Conservation (phyloP, 148 eudicot species). For the Euryodendron excelsum region DNA sequence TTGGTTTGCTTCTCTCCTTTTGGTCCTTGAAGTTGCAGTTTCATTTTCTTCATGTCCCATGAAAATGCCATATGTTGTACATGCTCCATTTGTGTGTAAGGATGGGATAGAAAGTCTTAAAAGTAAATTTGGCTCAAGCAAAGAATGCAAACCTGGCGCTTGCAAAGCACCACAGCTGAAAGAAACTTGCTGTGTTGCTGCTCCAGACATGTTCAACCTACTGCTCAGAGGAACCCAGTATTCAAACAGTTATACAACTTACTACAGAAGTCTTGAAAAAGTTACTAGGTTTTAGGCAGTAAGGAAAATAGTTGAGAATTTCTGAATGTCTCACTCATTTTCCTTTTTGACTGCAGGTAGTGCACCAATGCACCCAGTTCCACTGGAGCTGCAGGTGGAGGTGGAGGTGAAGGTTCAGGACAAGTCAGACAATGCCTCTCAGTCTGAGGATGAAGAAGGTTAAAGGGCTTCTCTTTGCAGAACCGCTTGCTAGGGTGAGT, state of each 20-base stretch:
- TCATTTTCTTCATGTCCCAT: no score
- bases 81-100: no score
- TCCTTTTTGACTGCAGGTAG: conserved; percentile 19
- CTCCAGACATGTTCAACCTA: background rate
- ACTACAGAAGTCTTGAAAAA: background rate
- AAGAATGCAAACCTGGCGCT: background rate
- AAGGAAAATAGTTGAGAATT: background rate
- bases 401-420: conserved; percentile 20
- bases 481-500: conserved; percentile 19
- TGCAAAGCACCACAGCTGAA: background rate
- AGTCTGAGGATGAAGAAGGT: conserved; percentile 35
- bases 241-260: background rate
- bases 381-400: conserved; percentile 24
- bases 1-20: background rate
- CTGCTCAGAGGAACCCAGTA: background rate
- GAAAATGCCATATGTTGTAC: background rate
- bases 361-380: conserved; percentile 22
- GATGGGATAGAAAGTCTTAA: background rate
- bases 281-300: background rate
- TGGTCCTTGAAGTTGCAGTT: background rate
- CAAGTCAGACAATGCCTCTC: conserved; percentile 15
- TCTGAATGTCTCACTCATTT: background rate
- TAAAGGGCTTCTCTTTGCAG: background rate
- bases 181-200: background rate
- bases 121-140: background rate